Base-by-base conservation (phyloP, 2,329 filamentous ascomycete species). In the Trichoderma cornu-damae region DNA sequence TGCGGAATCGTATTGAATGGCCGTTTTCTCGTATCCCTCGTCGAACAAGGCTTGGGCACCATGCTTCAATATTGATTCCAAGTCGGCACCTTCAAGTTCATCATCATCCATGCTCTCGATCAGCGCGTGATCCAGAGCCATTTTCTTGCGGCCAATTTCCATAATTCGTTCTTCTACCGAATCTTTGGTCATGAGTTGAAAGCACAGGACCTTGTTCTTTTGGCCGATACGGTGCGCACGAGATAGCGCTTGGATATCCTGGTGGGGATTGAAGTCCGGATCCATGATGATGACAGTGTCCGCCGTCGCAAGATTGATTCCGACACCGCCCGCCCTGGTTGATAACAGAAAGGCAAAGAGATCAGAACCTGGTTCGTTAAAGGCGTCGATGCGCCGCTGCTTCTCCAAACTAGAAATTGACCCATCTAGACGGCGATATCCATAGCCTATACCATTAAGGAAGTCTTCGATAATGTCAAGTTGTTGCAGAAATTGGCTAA, bases 261-360 rank as follows among this genome's bases (percentile, higher is more conserved):
- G 94, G 68, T 99, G 94, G 0, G 94, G 94, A 61, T 99, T 99
- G 77, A 96, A 97, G 68, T 99, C 94, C 0, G 90, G 90, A 65
- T 99, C 92, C 63, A 97, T 84, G 63, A 99, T 96, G 62, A 99
- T 96, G 60, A 99, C 95, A 0, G 94, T 99, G 68, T 99, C 94
- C 2, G 94, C 94, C 6, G 92, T 96, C 0, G 94, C 94, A 56
- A 99, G 79, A 68, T 99, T 99, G 76, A 99, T 99, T 14, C 94
- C 95, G 0, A 99, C 93, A 66, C 95, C 94, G 54, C 94, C 94
- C 16, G 95, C 92, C 61, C 94, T 86, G 3, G 95, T 99, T 0
- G 93, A 97, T 0, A 99, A 79, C 16, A 99, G 74, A 72, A 99
- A 97, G 0, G 88, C 91, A 69, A 97, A 99, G 0, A 95, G 76